phyloP scores from a whole-genome alignment of 805 yeast species.

The Yamadazyma paraphyllophila region DNA sequence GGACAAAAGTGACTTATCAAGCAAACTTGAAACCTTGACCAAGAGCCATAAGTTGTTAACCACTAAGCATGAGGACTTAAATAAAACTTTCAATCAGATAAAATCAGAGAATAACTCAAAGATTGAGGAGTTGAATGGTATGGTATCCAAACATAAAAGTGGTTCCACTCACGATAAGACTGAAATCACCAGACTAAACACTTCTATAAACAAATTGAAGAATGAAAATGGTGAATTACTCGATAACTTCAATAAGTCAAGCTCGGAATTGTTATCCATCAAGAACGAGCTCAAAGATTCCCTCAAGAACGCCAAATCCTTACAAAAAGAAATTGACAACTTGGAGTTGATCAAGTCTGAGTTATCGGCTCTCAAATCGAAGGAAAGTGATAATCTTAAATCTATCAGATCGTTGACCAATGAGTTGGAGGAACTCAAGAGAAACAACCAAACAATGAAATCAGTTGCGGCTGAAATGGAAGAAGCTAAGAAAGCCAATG shows the following conservation, averaged over 20 bases:
- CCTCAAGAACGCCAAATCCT: background rate
- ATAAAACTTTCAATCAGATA: background rate
- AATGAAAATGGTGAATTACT: slow-evolving; percentile 10
- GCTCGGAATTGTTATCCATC: slow-evolving; percentile 10
- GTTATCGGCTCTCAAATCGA: background rate
- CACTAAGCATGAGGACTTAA: slow-evolving; percentile 6
- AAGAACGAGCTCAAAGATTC: slow-evolving; percentile 11
- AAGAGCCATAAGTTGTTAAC: slow-evolving; percentile 1
- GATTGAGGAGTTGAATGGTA: slow-evolving; percentile 5
- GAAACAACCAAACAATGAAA: slow-evolving; percentile 1
- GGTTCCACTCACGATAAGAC: slow-evolving; percentile 7
- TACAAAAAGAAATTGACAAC: background rate
- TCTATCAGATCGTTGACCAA: slow-evolving; percentile 4
- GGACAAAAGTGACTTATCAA: slow-evolving; percentile 1
- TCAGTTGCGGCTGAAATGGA: slow-evolving; percentile 3
- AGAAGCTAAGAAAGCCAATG: slow-evolving; percentile 4
- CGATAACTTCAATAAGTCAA: slow-evolving; percentile 12
- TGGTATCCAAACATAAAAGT: slow-evolving; percentile 4
- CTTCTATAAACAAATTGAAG: slow-evolving; percentile 11
- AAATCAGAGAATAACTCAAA: slow-evolving; percentile 3
- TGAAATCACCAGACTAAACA: slow-evolving; percentile 10
- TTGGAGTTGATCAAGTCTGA: background rate
- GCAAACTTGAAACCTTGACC: slow-evolving; percentile 3
- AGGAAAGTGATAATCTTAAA: slow-evolving; percentile 5
- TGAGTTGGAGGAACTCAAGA: slow-evolving; percentile 6